These are phyloP conservation scores for Halteria grandinella DNA, from an alignment of 73 alveolate species.

Conservation along the genomic window DNA sequence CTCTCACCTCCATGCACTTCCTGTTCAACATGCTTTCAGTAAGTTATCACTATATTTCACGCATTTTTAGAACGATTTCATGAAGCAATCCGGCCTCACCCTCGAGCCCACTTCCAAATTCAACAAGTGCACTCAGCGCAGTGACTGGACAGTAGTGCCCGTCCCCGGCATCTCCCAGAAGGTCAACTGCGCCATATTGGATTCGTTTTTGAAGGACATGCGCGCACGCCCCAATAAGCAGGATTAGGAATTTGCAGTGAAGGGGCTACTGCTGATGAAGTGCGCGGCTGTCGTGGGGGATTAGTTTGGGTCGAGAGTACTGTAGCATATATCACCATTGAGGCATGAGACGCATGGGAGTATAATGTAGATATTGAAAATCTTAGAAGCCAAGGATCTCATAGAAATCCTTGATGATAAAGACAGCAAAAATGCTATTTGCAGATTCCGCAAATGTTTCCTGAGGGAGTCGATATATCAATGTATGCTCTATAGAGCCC, in stretches of 20 bases:
- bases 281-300: conserved; percentile 74
- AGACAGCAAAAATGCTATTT: conserved; percentile 47
- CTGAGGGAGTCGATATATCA: conserved; percentile 68
- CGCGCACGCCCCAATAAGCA: conserved; percentile 10
- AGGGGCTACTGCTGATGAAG: conserved; percentile 55
- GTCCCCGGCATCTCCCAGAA: conserved; percentile 55
- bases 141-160: conserved; percentile 65
- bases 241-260: conserved; percentile 48
- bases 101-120: conserved; percentile 20
- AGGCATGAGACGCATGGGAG: conserved; percentile 41
- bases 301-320: conserved; percentile 38
- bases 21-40: conserved; percentile 45
- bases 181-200: conserved; percentile 48
- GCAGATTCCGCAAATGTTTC: conserved; percentile 62
- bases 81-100: conserved; percentile 3
- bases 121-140: conserved; percentile 38
- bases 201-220: conserved; percentile 47
- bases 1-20: conserved; percentile 58
- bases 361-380: conserved; percentile 17
- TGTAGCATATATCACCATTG: conserved; percentile 51
- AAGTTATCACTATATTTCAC: background rate
- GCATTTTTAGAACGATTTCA: conserved; percentile 39
- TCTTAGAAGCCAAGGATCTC: conserved; percentile 56
- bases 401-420: conserved; percentile 68
- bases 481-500: conserved; percentile 55